Evolutionary conservation across 2,329 filamentous ascomycete genomes (phyloP).

Genomic region (Emmonsiellopsis sp.): DNA sequence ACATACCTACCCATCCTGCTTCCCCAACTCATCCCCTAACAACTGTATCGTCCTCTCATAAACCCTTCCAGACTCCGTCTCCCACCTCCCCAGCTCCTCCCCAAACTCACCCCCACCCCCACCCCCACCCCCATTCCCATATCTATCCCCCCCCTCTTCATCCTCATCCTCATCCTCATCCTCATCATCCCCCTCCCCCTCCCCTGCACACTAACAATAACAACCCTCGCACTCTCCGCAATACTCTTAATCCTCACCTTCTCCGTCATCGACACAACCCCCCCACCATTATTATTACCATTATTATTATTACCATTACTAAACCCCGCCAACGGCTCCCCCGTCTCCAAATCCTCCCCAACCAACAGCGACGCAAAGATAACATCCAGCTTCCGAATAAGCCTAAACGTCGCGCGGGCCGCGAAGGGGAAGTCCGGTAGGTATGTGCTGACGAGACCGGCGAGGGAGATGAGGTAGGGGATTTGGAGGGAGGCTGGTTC

Average conservation of each 20-base stretch:
- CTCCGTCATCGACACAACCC: constrained; percentile 59
- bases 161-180: constrained; percentile 20
- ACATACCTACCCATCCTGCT: constrained; percentile 4
- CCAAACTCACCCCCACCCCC: constrained; percentile 17
- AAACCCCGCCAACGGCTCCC: constrained; percentile 60
- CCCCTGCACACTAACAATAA: constrained; percentile 56
- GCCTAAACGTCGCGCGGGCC: constrained; percentile 57
- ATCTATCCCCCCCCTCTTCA: constrained; percentile 29
- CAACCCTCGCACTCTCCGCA: constrained; percentile 63
- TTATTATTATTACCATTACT: constrained; percentile 35
- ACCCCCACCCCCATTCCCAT: constrained; percentile 30
- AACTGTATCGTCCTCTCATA: constrained; percentile 73
- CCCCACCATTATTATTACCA: constrained; percentile 20
- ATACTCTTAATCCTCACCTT: constrained; percentile 80
- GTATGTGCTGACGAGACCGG: constrained; percentile 61
- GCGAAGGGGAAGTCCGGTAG: constrained; percentile 62
- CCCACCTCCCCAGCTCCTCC: constrained; percentile 31
- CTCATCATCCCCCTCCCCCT: constrained; percentile 33
- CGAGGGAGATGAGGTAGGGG: constrained; percentile 71
- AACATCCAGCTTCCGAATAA: constrained; percentile 71
- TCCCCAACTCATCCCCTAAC: constrained; percentile 57
- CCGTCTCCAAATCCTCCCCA: constrained; percentile 57
- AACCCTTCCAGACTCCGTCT: constrained; percentile 64
- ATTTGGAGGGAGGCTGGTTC: constrained; percentile 63
- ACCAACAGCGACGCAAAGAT: constrained; percentile 68